Conservation (phyloP, 1,139 yeast species). For the Yamadazyma diddensiae region DNA sequence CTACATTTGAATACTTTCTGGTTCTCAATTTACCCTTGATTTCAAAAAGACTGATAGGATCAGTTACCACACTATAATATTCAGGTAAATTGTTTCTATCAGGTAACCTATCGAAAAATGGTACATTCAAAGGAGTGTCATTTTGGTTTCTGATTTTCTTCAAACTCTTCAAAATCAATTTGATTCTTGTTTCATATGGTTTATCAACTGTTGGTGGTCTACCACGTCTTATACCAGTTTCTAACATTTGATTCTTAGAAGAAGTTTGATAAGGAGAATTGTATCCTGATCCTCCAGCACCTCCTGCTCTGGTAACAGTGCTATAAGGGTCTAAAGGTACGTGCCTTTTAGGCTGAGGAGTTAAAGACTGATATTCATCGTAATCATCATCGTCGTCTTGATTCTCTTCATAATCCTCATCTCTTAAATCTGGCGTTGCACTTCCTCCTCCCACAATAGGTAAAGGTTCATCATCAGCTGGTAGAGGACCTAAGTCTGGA, state of each 20-base stretch:
- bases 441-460: constrained; percentile 1
- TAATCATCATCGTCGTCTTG: constrained; percentile 35
- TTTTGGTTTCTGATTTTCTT: constrained; percentile 64
- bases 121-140: constrained; percentile 30
- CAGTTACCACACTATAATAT: constrained; percentile 59
- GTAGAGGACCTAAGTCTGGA: constrained; percentile 76
- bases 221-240: constrained; percentile 76
- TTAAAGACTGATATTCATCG: constrained; percentile 23
- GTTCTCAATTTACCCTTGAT: constrained; percentile 83
- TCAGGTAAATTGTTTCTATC: constrained; percentile 61
- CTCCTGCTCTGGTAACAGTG: not conserved
- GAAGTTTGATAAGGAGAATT: constrained; percentile 2
- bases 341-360: constrained; percentile 10
- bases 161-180: constrained; percentile 76
- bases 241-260: constrained; percentile 18
- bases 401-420: constrained; percentile 23
- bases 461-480: constrained; percentile 42
- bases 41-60: constrained; percentile 80
- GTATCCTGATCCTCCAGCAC: constrained; percentile 1
- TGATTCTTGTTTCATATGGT: constrained; percentile 90
- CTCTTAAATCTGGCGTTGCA: constrained; percentile 14
- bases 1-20: constrained; percentile 75
- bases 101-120: constrained; percentile 74
- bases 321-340: constrained; percentile 1
- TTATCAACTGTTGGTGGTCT: constrained; percentile 95